phyloP scores from a whole-genome alignment of 805 yeast species.

The Peterozyma xylosa region DNA sequence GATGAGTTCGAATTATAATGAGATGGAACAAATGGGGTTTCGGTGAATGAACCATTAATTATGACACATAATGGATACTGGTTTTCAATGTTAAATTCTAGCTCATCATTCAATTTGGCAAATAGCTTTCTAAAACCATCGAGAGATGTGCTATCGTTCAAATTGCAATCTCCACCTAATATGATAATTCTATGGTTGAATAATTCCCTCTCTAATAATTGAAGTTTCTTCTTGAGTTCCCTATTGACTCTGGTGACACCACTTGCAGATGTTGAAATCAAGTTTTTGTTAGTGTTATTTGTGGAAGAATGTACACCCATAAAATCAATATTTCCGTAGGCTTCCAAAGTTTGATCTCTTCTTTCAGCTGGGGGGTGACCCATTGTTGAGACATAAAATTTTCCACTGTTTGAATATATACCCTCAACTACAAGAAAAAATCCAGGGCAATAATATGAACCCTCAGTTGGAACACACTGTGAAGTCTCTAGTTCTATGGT shows the following conservation, averaged over 20 bases:
- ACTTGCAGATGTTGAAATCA: conserved; percentile 2
- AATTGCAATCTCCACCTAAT: conserved; percentile 66
- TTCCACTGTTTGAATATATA: conserved; percentile 61
- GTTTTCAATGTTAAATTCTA: conserved; percentile 17
- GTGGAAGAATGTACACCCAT: conserved; percentile 6
- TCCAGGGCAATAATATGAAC: conserved; percentile 66
- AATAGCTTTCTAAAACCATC: conserved; percentile 65
- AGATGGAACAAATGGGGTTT: conserved; percentile 55
- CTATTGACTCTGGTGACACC: conserved; percentile 50
- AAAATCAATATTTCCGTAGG: conserved; percentile 76
- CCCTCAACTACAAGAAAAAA: conserved; percentile 81
- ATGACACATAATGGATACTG: conserved; percentile 60
- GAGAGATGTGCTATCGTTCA: conserved; percentile 53
- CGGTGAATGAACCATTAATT: conserved; percentile 73
- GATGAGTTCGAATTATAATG: conserved; percentile 35
- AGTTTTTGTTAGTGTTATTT: conserved; percentile 1
- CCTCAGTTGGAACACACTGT: conserved; percentile 55
- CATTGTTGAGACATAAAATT: conserved; percentile 67
- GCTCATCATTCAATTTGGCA: conserved; percentile 40
- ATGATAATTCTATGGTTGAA: conserved; percentile 54
- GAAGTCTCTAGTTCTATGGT: conserved; percentile 58
- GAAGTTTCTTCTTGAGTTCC: conserved; percentile 45
- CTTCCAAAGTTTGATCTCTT: conserved; percentile 57
- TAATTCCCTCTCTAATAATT: conserved; percentile 47
- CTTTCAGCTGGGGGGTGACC: conserved; percentile 88